These are phyloP conservation scores for Fusarium temperatum DNA, from an alignment of 2,329 filamentous ascomycete genomes.

Conservation along the genomic window DNA sequence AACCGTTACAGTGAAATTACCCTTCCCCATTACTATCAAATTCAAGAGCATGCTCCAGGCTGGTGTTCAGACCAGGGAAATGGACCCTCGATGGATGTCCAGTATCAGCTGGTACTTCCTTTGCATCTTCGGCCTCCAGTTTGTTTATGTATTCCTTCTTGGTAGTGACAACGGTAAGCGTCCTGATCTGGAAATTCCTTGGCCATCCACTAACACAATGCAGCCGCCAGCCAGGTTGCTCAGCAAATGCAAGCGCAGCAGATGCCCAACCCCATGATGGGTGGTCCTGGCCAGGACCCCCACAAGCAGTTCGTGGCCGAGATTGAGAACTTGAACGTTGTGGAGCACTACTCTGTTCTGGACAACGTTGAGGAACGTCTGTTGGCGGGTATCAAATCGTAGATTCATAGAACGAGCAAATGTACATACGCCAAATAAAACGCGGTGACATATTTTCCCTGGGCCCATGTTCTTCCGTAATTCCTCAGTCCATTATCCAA, in stretches of 20 bases:
- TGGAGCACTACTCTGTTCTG: constrained; percentile 92
- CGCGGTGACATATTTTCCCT: constrained; percentile 32
- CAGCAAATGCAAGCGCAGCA: constrained; percentile 83
- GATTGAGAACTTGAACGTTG: constrained; percentile 93
- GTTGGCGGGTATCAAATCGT: constrained; percentile 62
- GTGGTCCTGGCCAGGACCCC: constrained; percentile 91
- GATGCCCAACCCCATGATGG: constrained; percentile 70
- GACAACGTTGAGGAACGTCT: constrained; percentile 89
- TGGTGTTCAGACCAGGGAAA: constrained; percentile 92
- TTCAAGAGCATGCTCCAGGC: constrained; percentile 99
- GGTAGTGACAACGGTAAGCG: constrained; percentile 92
- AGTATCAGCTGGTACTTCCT: constrained; percentile 99
- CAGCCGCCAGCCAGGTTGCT: constrained; percentile 90
- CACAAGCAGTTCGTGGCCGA: constrained; percentile 95
- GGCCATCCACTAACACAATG: constrained; percentile 19
- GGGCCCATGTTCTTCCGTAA: not conserved
- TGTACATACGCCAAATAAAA: constrained; percentile 39
- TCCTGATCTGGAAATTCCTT: not conserved
- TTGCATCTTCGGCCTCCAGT: constrained; percentile 94
- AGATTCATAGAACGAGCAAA: constrained; percentile 46
- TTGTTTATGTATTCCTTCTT: constrained; percentile 96
- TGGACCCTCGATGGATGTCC: constrained; percentile 98
- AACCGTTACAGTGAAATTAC: constrained; percentile 78
- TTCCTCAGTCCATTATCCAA: constrained; percentile 21
- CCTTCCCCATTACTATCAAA: constrained; percentile 96